Percentiles rank a stretch among this genome's conserved stretches.
These are phyloP conservation scores for Paraphysoderma sedebokerense DNA, from an alignment of 371 early-diverging fungal genomes.

Conservation along the genomic window DNA sequence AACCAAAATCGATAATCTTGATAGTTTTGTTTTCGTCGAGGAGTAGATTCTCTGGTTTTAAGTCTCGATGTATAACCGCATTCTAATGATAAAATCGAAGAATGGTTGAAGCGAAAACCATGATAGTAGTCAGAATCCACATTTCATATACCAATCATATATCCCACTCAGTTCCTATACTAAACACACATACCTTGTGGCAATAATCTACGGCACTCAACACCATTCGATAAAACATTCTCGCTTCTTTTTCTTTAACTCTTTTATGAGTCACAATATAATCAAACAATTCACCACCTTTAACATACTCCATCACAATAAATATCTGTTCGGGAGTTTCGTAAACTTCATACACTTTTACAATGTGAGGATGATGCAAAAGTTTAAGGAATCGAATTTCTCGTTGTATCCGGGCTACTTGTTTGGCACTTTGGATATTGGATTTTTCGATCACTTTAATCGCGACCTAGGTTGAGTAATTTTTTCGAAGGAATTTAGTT, in stretches of 20 bases:
- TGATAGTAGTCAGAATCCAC: neutral
- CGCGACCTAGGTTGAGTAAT: neutral
- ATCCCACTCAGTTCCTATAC: too few relatives aligned
- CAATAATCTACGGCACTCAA: conserved; percentile 38
- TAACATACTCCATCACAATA: conserved; percentile 45
- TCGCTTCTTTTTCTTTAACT: conserved; percentile 26
- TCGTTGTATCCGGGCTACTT: conserved; percentile 1
- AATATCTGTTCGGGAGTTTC: conserved; percentile 35
- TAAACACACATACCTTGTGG: conserved; percentile 17
- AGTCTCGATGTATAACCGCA: conserved; percentile 50
- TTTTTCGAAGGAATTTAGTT: too few relatives aligned
- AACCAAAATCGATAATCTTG: conserved; percentile 60
- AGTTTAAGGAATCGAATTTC: conserved; percentile 6
- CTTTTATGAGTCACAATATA: conserved; percentile 30
- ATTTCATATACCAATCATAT: too few relatives aligned
- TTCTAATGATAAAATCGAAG: neutral
- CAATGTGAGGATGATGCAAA: conserved; percentile 23
- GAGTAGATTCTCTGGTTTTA: conserved; percentile 48
- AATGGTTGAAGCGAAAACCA: neutral
- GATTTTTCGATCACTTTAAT: conserved; percentile 1
- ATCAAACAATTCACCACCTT: conserved; percentile 36
- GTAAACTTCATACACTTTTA: conserved; percentile 22
- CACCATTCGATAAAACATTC: conserved; percentile 33
- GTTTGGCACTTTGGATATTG: neutral
- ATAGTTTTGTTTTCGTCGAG: conserved; percentile 25